Base-by-base conservation (phyloP, 2,329 filamentous ascomycete species). In the Alternaria sp. region DNA sequence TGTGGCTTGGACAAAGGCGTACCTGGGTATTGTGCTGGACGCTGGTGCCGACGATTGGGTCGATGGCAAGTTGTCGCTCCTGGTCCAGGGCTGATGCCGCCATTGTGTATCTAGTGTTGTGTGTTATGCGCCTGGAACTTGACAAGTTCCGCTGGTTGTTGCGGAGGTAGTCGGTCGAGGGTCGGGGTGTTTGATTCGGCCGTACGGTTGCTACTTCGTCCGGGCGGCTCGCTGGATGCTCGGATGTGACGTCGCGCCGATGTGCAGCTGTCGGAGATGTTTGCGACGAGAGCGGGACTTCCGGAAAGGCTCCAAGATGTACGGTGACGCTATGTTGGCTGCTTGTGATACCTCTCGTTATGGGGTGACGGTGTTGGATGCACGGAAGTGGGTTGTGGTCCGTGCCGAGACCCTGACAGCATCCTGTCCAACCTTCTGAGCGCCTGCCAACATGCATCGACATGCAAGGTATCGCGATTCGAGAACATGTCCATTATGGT, bases 11-110 rank as follows among this genome's bases (percentile, higher is more conserved):
- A 49, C 54, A 56, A 20, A 28, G 18, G 34, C 80, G 73, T 78
- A 93, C 92, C 85, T 90, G 90, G 60, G 89, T 89, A 82, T 96
- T 96, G 84, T 94, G 92, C 72, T 92, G 81, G 48, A 95, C 85
- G 65, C 91, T 92, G 76, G 94, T 92, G 67, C 87, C 88, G 71
- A 94, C 92, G 57, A 94, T 87, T 28, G 92, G 92, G 61, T 87
- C 84, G 75, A 94, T 89, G 74, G 92, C 89, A 65, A 91, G 84
- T 69, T 94, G 89, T 59, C 86, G 86, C 83, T 95, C 92, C 68
- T 90, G 87, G 59, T 87, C 80, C 88, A 92, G 92, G 58, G 71
- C 81, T 74, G 75, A 74, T 64, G 67, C 68, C 10, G 69, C 69
- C 70, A 73, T 73, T 58, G 28, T 27, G 10, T 38, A 16, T 36